Percentiles rank a stretch among this genome's conserved stretches.
Conservation (phyloP, 176 grass and related monocot genomes). For the Zoysia pacifica region DNA sequence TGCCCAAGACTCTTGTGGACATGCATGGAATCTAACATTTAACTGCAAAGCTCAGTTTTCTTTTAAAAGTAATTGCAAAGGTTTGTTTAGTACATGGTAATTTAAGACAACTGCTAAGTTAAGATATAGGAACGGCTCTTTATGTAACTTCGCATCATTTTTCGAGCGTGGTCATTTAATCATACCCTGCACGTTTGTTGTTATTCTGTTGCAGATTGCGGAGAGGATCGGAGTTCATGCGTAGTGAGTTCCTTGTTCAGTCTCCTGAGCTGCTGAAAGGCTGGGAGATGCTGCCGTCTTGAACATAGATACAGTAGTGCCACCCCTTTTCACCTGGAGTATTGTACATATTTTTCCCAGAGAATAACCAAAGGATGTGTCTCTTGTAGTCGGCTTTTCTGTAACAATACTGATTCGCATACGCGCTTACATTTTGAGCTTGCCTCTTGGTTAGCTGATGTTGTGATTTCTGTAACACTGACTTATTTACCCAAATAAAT, state of each 20-base stretch:
- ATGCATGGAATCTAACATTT: not conserved
- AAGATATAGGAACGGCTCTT: not conserved
- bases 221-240: constrained; percentile 57
- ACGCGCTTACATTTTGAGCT: not conserved
- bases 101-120: not conserved
- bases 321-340: constrained; percentile 28
- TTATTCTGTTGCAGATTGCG: constrained; percentile 36
- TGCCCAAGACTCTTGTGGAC: not conserved
- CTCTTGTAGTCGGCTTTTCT: not conserved
- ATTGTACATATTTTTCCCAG: constrained; percentile 50
- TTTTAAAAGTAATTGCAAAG: not conserved
- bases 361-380: constrained; percentile 13
- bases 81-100: not conserved
- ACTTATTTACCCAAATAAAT: not conserved
- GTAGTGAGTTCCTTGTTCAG: not conserved
- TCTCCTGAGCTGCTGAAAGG: constrained; percentile 21
- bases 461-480: not conserved
- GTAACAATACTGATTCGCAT: not conserved
- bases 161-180: not conserved
- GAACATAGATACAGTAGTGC: constrained; percentile 32
- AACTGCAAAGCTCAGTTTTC: not conserved
- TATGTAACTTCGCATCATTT: not conserved
- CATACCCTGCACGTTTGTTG: not conserved
- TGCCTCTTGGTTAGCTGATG: not conserved
- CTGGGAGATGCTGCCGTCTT: constrained; percentile 1